A percentile compares a stretch with the other conserved stretches of the same genome.
Conservation (phyloP, 176 grass and related monocot genomes). For the Triticum dicoccoides region DNA sequence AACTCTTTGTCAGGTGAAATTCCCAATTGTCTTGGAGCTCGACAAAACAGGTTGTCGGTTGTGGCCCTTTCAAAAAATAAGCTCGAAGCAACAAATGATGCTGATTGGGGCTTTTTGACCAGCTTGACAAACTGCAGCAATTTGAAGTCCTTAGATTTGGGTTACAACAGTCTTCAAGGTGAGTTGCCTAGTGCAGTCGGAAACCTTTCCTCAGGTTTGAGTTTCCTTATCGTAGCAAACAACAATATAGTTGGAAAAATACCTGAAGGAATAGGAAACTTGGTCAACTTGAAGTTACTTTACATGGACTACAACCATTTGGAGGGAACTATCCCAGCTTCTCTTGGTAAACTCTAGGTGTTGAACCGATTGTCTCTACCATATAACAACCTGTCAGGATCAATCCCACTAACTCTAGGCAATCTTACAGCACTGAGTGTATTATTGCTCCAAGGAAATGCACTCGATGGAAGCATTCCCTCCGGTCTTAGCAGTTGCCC, state of each 20-base stretch:
- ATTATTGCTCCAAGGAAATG: not conserved
- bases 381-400: conserved; percentile 11
- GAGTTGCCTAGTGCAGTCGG: not conserved
- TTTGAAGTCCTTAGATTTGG: not conserved
- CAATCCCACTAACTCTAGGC: conserved; percentile 4
- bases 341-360: not conserved
- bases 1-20: conserved; percentile 26
- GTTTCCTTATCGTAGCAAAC: not conserved
- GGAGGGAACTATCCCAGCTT: not conserved
- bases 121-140: conserved; percentile 23
- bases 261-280: conserved; percentile 17
- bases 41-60: not conserved
- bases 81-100: conserved; percentile 20
- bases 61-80: conserved; percentile 7
- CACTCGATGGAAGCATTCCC: conserved; percentile 5
- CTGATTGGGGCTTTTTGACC: conserved; percentile 9
- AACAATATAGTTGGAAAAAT: conserved; percentile 26
- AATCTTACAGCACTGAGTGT: conserved; percentile 17
- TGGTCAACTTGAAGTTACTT: conserved; percentile 15
- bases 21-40: conserved; percentile 15
- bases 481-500: conserved; percentile 2
- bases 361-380: not conserved
- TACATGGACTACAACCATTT: conserved; percentile 6
- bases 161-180: not conserved
- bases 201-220: conserved; percentile 11